Evolutionary conservation across 2,329 filamentous ascomycete species (phyloP).

Genomic region (Neofusicoccum kwambonambiense): DNA sequence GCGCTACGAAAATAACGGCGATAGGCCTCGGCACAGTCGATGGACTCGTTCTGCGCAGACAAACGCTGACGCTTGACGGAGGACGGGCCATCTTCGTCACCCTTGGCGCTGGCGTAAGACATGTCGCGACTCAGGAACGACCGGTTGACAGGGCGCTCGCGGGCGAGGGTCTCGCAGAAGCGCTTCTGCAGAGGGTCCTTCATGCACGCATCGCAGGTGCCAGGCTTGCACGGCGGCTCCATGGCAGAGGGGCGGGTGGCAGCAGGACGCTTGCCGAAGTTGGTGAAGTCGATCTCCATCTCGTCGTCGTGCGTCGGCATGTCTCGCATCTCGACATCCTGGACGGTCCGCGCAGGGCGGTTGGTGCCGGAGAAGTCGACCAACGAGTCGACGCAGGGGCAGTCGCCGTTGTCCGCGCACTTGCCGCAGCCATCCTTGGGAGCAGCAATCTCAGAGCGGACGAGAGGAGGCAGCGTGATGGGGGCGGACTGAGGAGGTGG

Average conservation of each 20-base stretch:
- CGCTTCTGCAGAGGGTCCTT: slow-evolving; percentile 31
- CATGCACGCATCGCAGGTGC: slow-evolving; percentile 37
- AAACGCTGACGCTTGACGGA: slow-evolving; percentile 17
- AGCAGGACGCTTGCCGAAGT: slow-evolving; percentile 16
- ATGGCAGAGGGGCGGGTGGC: slow-evolving; percentile 7
- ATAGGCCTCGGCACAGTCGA: slow-evolving; percentile 17
- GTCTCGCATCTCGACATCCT: slow-evolving; percentile 11
- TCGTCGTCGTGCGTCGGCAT: slow-evolving; percentile 20
- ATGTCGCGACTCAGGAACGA: slow-evolving; percentile 5
- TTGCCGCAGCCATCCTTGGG: slow-evolving; percentile 17
- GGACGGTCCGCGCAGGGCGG: slow-evolving; percentile 20
- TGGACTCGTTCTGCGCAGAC: not conserved
- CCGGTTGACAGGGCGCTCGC: slow-evolving; percentile 14
- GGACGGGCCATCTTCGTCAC: slow-evolving; percentile 7
- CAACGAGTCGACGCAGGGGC: slow-evolving; percentile 32
- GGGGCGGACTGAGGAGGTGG: not conserved
- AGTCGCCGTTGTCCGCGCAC: slow-evolving; percentile 26
- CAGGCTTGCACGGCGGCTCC: slow-evolving; percentile 24
- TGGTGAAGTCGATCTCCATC: slow-evolving; percentile 37
- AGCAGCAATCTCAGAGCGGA: slow-evolving; percentile 8
- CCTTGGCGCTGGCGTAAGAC: slow-evolving; percentile 11
- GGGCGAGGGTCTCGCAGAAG: slow-evolving; percentile 19
- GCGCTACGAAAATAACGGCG: slow-evolving; percentile 16
- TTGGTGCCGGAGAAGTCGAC: slow-evolving; percentile 14
- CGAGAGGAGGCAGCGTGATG: slow-evolving; percentile 17